A percentile compares a stretch with the other conserved stretches of the same genome.
These are phyloP conservation scores for Jatropha multifida DNA, from an alignment of 441 rosid genomes.

Conservation along the genomic window DNA sequence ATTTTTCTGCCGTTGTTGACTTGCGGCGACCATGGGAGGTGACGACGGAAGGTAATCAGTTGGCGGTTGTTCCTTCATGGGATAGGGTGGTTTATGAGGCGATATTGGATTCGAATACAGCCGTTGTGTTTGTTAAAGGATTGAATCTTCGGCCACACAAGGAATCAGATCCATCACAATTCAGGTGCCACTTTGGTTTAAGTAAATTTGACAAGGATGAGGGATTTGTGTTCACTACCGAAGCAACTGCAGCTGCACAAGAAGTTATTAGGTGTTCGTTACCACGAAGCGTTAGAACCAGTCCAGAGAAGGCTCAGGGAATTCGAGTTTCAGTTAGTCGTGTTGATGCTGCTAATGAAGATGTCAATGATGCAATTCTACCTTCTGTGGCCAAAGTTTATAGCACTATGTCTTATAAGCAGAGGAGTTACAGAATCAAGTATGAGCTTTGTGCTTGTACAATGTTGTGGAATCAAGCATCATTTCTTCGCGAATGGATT, in stretches of 20 bases:
- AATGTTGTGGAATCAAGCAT: slow-evolving; percentile 95
- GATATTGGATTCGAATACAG: slow-evolving; percentile 60
- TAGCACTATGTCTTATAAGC: slow-evolving; percentile 16
- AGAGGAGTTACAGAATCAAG: slow-evolving; percentile 34
- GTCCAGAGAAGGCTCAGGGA: slow-evolving; percentile 48
- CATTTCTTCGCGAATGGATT: slow-evolving; percentile 78
- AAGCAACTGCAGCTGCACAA: slow-evolving; percentile 78
- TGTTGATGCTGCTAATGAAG: slow-evolving; percentile 24
- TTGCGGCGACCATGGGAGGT: slow-evolving; percentile 48
- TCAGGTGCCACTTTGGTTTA: slow-evolving; percentile 70
- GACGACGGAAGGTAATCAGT: slow-evolving; percentile 20
- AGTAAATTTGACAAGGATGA: slow-evolving; percentile 37
- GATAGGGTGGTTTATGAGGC: slow-evolving; percentile 73
- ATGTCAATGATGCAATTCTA: slow-evolving; percentile 32
- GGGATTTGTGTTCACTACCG: slow-evolving; percentile 44
- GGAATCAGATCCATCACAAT: slow-evolving; percentile 57
- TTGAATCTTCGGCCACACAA: slow-evolving; percentile 80
- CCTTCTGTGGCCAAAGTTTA: slow-evolving; percentile 51
- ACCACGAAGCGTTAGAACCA: slow-evolving; percentile 55
- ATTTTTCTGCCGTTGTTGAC: slow-evolving; percentile 58
- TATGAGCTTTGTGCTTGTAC: slow-evolving; percentile 86
- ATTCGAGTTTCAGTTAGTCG: slow-evolving; percentile 47
- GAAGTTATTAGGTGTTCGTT: slow-evolving; percentile 82
- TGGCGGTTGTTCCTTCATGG: slow-evolving; percentile 60
- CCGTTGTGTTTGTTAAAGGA: slow-evolving; percentile 79